A percentile compares a stretch with the other conserved stretches of the same genome.
These are phyloP conservation scores for Scheffersomyces parashehatae DNA, from an alignment of 1,139 yeast genomes.

Conservation along the genomic window DNA sequence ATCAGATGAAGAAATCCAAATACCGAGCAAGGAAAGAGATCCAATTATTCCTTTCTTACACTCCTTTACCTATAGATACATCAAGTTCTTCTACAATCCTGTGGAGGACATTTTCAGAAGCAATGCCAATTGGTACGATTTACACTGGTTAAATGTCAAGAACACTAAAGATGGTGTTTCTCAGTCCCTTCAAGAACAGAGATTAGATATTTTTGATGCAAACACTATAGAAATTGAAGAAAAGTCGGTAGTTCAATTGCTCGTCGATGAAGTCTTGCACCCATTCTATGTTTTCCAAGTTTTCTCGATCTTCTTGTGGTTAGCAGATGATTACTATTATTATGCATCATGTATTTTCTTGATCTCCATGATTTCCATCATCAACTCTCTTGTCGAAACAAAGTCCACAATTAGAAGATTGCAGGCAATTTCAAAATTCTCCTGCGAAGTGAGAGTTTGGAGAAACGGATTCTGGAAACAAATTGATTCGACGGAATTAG, in stretches of 20 bases:
- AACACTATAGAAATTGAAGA: constrained; percentile 78
- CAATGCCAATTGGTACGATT: constrained; percentile 84
- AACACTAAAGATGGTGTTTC: constrained; percentile 71
- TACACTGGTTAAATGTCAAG: constrained; percentile 64
- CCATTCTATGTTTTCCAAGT: constrained; percentile 95
- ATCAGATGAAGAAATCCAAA: constrained; percentile 11
- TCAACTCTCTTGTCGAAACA: constrained; percentile 82
- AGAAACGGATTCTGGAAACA: constrained; percentile 94
- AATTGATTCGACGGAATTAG: constrained; percentile 74
- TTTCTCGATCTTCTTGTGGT: constrained; percentile 88
- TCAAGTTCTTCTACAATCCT: constrained; percentile 81
- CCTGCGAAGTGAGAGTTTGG: constrained; percentile 84
- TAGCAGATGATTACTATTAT: constrained; percentile 86
- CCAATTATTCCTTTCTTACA: constrained; percentile 72
- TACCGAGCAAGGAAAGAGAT: constrained; percentile 35
- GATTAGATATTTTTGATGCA: constrained; percentile 72
- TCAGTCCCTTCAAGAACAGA: constrained; percentile 64
- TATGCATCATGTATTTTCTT: constrained; percentile 90
- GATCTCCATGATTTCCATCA: constrained; percentile 78
- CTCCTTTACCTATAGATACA: constrained; percentile 77
- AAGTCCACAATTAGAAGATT: constrained; percentile 71
- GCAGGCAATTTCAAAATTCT: constrained; percentile 69
- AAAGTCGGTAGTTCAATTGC: constrained; percentile 61
- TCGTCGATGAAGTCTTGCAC: constrained; percentile 86
- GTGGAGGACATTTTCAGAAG: constrained; percentile 82